Evolutionary conservation across 2,329 filamentous ascomycete genomes (phyloP).

Genomic region (Aspergillus calidoustus): DNA sequence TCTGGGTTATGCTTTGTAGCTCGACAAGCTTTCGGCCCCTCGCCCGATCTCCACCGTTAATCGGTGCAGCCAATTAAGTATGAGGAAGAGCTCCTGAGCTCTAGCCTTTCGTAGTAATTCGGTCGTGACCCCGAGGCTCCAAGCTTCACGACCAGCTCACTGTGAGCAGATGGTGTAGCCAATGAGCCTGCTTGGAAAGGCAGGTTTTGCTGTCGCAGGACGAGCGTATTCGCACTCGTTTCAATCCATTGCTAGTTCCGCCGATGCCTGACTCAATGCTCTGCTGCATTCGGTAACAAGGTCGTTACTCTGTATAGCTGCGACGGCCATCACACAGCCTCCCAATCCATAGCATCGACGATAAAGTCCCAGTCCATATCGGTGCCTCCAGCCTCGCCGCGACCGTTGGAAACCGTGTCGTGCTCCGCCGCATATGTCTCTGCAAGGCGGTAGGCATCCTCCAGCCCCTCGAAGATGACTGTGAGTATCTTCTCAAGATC

Average conservation of each 20-base stretch:
- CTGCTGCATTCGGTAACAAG: neutral
- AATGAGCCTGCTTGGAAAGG: neutral
- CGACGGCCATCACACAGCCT: slow-evolving; percentile 37
- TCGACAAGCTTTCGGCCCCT: neutral
- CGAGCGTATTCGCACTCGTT: no score
- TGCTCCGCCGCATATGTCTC: slow-evolving; percentile 47
- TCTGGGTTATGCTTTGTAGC: no score
- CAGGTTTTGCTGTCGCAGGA: no score
- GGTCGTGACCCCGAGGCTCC: neutral
- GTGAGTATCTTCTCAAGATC: slow-evolving; percentile 65
- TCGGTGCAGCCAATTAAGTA: neutral
- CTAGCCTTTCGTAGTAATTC: neutral
- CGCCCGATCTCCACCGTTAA: neutral
- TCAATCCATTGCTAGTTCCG: no score
- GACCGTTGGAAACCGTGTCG: slow-evolving; percentile 21
- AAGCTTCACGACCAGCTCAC: neutral
- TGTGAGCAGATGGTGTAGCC: neutral
- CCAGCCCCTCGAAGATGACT: slow-evolving; percentile 63
- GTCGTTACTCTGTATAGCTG: neutral
- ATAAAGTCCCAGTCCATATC: slow-evolving; percentile 62
- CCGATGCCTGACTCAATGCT: no score
- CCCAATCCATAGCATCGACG: slow-evolving; percentile 65
- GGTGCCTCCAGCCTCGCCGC: slow-evolving; percentile 25
- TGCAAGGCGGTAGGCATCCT: slow-evolving; percentile 61
- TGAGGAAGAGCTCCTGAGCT: neutral